Evolutionary conservation across 257 asterid species (phyloP).

Genomic region (Dorcoceras hygrometricum): DNA sequence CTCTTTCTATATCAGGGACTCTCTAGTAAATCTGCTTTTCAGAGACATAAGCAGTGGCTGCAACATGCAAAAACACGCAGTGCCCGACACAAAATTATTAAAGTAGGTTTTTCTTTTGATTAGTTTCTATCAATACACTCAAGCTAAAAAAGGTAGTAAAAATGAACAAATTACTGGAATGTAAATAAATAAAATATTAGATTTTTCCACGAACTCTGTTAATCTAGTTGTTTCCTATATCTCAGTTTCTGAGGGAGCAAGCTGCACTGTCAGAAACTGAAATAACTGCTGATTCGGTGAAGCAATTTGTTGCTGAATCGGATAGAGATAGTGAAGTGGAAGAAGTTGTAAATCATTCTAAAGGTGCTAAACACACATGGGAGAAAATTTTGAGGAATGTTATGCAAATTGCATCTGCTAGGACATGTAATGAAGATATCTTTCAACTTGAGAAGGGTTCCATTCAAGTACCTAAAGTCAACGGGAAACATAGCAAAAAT

Average conservation of each 20-base stretch:
- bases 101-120: constrained; percentile 45
- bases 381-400: constrained; percentile 54
- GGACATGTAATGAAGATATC: constrained; percentile 30
- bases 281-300: constrained; percentile 72
- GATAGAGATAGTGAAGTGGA: constrained; percentile 53
- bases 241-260: constrained; percentile 89
- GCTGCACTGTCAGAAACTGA: constrained; percentile 82
- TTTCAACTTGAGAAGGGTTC: constrained; percentile 35
- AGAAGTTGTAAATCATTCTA: constrained; percentile 43
- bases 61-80: constrained; percentile 95
- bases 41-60: constrained; percentile 92
- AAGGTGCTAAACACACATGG: constrained; percentile 57
- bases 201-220: constrained; percentile 14
- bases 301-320: constrained; percentile 63
- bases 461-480: constrained; percentile 42
- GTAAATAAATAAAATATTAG: background rate
- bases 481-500: constrained; percentile 73
- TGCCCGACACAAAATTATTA: constrained; percentile 93
- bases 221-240: constrained; percentile 21
- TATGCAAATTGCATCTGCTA: constrained; percentile 38
- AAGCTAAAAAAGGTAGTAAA: background rate
- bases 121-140: background rate
- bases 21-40: constrained; percentile 83
- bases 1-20: constrained; percentile 54
- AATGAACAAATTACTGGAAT: no score